Evolutionary conservation across 2,329 filamentous ascomycete genomes (phyloP), one percentile per base, ranked within the genome.

Genomic region (Pseudocercospora macadamiae): DNA sequence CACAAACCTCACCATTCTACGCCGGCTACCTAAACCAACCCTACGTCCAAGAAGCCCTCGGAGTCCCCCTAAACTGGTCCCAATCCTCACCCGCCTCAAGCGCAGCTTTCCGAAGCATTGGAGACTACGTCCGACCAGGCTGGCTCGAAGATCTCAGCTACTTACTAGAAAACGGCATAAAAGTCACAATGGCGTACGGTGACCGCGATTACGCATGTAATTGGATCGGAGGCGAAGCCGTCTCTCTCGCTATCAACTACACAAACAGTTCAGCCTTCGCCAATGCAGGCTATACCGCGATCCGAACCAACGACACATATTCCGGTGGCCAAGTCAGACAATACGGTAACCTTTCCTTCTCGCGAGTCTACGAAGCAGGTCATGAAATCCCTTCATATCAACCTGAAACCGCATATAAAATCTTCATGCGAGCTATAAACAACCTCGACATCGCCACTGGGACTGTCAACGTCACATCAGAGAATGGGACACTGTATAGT

Each of bases 361-460:
- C 66, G 10, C 63, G 73, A 10, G 62, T 73, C 10, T 74, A 71
- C 51, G 49, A 72, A 21, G 66, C 70, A 19, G 71, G 71, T 7
- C 70, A 74, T 48, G 64, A 65, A 25, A 59, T 34, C 21, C 59
- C 60, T 1, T 56, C 37, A 9, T 85, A 84, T 64, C 82, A 85
- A 63, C 83, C 83, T 0, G 76, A 85, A 64, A 82, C 81, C 0
- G 76, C 80, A 2, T 83, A 80, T 54, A 73, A 80, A 57, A 80
- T 86, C 51, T 85, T 86, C 70, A 74, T 77, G 16, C 81, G 83
- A 3, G 76, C 78, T 0, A 75, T 83, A 44, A 74, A 78, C 53
- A 79, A 80, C 54, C 74, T 71, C 7, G 83, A 85, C 57, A 75
- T 87, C 45, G 80, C 82, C 0, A 86, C 83, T 2, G 84, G 85